Evolutionary conservation across 2,329 filamentous ascomycete genomes (phyloP).

Genomic region (Fusarium austroafricanum): DNA sequence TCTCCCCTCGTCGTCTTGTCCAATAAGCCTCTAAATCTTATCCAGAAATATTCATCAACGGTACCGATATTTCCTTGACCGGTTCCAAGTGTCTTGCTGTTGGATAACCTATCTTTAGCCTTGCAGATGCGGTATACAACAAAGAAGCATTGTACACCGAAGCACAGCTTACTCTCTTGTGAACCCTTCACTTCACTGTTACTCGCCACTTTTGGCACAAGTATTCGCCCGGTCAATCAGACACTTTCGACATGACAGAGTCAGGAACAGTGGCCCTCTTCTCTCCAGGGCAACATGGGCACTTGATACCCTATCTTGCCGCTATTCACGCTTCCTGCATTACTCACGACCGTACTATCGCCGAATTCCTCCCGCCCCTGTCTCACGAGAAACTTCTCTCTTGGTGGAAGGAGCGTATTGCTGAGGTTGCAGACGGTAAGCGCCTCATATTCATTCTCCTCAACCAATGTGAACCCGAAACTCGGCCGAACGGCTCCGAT

Average conservation of each 20-base stretch:
- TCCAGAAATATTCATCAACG: constrained; percentile 11
- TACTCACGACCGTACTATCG: constrained; percentile 65
- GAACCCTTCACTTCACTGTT: neutral
- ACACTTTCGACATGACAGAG: constrained; percentile 44
- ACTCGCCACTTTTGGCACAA: neutral
- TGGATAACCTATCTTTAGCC: neutral
- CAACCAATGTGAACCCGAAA: constrained; percentile 48
- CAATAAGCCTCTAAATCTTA: constrained; percentile 21
- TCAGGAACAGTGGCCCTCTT: constrained; percentile 57
- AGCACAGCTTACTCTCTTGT: constrained; percentile 1
- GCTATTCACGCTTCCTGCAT: constrained; percentile 70
- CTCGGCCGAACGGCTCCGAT: constrained; percentile 56
- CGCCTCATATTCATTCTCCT: constrained; percentile 67
- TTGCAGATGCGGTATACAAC: constrained; percentile 3
- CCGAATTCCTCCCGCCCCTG: constrained; percentile 70
- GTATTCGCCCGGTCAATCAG: neutral
- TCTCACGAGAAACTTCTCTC: constrained; percentile 65
- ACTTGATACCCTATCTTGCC: constrained; percentile 67
- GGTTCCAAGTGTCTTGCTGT: neutral
- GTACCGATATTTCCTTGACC: neutral
- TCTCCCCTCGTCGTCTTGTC: constrained; percentile 25
- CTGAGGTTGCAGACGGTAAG: constrained; percentile 58
- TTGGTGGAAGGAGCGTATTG: constrained; percentile 67
- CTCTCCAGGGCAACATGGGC: constrained; percentile 57
- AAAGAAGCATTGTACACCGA: constrained; percentile 12